Percentiles rank a stretch among this genome's conserved stretches.
These are phyloP conservation scores for Exidia glandulosa DNA, from an alignment of 768 basidiomycete species.

Conservation along the genomic window DNA sequence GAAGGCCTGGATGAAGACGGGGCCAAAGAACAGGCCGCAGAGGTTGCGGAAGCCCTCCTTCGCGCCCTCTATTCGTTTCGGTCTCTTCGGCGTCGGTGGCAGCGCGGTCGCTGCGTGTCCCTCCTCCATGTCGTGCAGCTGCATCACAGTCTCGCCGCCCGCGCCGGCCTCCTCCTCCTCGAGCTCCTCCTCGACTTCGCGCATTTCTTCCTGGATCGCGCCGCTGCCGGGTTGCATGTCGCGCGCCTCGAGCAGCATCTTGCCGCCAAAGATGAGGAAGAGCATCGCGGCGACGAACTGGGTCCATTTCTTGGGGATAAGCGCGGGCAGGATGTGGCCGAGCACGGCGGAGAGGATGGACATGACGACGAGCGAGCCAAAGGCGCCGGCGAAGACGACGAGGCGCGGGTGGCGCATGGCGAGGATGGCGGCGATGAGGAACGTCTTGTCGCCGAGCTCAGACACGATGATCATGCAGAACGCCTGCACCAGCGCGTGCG, in stretches of 20 bases:
- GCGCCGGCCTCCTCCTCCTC: slow-evolving; percentile 61
- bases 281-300: slow-evolving; percentile 66
- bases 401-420: slow-evolving; percentile 77
- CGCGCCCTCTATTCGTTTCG: slow-evolving; percentile 7
- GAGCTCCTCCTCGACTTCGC: slow-evolving; percentile 92
- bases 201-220: slow-evolving; percentile 89
- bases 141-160: slow-evolving; percentile 31
- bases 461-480: slow-evolving; percentile 88
- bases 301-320: slow-evolving; percentile 66
- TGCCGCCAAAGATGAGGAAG: slow-evolving; percentile 82
- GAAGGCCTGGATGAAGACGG: slow-evolving; percentile 93
- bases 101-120: slow-evolving; percentile 23
- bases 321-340: slow-evolving; percentile 78
- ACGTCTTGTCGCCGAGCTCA: slow-evolving; percentile 95
- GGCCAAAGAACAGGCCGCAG: slow-evolving; percentile 71
- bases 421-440: slow-evolving; percentile 73
- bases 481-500: slow-evolving; percentile 60
- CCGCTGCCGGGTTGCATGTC: slow-evolving; percentile 67
- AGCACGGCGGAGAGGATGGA: slow-evolving; percentile 87
- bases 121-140: slow-evolving; percentile 68
- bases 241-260: slow-evolving; percentile 80
- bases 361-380: slow-evolving; percentile 84
- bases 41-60: slow-evolving; percentile 71
- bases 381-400: slow-evolving; percentile 79
- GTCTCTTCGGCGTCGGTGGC: slow-evolving; percentile 12